These are phyloP conservation scores for Suillus plorans DNA, from an alignment of 768 basidiomycete species.

Conservation along the genomic window DNA sequence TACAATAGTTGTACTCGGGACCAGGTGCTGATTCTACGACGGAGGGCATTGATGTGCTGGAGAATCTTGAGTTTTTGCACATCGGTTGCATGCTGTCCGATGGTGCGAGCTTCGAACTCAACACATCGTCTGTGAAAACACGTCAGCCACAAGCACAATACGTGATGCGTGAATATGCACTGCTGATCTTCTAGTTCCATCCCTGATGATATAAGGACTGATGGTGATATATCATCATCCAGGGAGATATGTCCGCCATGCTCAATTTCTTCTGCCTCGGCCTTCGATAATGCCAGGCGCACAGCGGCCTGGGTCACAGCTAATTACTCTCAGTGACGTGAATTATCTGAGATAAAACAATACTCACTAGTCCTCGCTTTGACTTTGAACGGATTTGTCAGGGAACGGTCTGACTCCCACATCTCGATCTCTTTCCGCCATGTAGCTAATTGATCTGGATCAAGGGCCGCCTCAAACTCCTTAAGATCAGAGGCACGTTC, in stretches of 20 bases:
- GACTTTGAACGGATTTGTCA: slow-evolving; percentile 19
- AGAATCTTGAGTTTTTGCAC: background rate
- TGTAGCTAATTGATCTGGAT: background rate
- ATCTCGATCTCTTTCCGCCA: slow-evolving; percentile 21
- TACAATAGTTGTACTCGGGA: background rate
- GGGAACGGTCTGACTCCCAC: slow-evolving; percentile 24
- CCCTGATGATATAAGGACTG: slow-evolving; percentile 27
- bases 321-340: background rate
- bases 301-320: slow-evolving; percentile 17
- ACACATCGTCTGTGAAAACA: background rate
- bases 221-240: slow-evolving; percentile 16
- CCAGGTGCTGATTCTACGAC: background rate
- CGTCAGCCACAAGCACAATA: background rate
- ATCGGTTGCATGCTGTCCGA: background rate
- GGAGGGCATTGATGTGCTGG: background rate
- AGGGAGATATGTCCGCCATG: background rate
- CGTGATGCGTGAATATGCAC: slow-evolving; percentile 19
- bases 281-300: slow-evolving; percentile 20
- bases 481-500: background rate
- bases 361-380: slow-evolving; percentile 12
- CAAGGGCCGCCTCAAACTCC: background rate
- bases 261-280: slow-evolving; percentile 18
- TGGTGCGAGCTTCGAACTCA: background rate
- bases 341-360: background rate
- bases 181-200: slow-evolving; percentile 36